A percentile compares a stretch with the other conserved stretches of the same genome.
These are phyloP conservation scores for Heliamphora pulchella DNA, from an alignment of 179 eudicot species.

Conservation along the genomic window DNA sequence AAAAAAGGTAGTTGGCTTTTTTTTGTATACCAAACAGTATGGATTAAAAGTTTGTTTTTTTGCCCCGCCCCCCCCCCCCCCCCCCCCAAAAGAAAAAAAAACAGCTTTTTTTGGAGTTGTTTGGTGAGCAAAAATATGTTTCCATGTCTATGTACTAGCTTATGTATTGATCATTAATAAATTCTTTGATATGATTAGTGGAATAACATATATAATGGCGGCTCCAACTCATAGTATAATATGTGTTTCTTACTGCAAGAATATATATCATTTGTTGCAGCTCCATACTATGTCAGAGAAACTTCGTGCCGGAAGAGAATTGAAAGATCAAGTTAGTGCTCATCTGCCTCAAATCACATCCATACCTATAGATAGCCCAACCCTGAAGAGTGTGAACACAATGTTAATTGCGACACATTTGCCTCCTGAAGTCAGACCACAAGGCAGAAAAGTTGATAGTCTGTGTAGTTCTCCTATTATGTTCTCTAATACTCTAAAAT, in stretches of 20 bases:
- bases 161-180: not conserved
- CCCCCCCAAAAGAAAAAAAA: no score
- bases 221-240: not conserved
- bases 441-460: conserved; percentile 16
- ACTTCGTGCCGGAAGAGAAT: conserved; percentile 20
- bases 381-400: conserved; percentile 13
- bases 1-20: no score
- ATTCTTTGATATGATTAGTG: not conserved
- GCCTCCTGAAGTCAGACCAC: conserved; percentile 11
- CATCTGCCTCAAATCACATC: conserved; percentile 17
- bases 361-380: conserved; percentile 14
- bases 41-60: no score
- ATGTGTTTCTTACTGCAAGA: not conserved
- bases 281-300: conserved; percentile 27
- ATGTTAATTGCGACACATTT: conserved; percentile 1
- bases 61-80: no score
- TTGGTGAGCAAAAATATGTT: no score
- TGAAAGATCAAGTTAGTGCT: conserved; percentile 11
- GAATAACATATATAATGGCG: not conserved
- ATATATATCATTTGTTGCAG: conserved; percentile 14
- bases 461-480: conserved; percentile 18
- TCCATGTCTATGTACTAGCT: no score
- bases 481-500: conserved; percentile 18
- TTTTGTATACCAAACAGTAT: no score
- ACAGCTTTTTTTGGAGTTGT: no score